Evolutionary conservation across 2,329 filamentous ascomycete species (phyloP), one percentile per base, ranked within the genome.

Genomic region (Aspergillus sp.): DNA sequence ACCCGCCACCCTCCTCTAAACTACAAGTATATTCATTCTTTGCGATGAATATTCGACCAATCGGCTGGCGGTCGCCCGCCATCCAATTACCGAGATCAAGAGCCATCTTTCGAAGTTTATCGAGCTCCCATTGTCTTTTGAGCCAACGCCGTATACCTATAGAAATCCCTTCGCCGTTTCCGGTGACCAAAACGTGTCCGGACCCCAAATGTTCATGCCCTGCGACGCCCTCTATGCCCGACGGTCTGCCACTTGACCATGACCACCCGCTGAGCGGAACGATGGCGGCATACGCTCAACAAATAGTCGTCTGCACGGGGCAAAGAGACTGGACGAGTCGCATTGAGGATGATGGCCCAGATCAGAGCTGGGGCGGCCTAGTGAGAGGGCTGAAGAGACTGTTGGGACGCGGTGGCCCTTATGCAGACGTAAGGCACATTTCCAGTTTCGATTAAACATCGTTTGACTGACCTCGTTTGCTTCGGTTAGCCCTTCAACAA

Each of bases 261-360:
- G 83, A 86, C 63, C 85, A 85, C 45, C 82, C 85, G 19, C 80
- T 97, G 48, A 89, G 91, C 72, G 91, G 91, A 13, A 89, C 90
- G 6, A 93, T 97, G 79, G 83, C 90, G 2, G 81, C 84, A 1
- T 96, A 97, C 74, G 83, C 88, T 1, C 89, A 96, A 76, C 93
- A 97, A 69, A 85, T 97, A 3, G 77, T 98, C 9, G 83, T 97
- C 15, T 93, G 90, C 64, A 96, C 93, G 0, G 93, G 92, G 4
- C 86, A 87, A 63, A 79, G 84, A 31, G 91, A 96, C 78, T 97
- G 93, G 93, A 82, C 84, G 30, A 93, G 90, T 71, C 86, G 87
- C 60, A 96, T 97, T 64, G 93, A 96, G 74, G 89, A 96, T 50
- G 92, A 96, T 62, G 86, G 89, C 17, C 74, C 77, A 38, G 74